These are phyloP conservation scores for Micromonas pusilla DNA, from an alignment of 139 green algal genomes.

Conservation along the genomic window DNA sequence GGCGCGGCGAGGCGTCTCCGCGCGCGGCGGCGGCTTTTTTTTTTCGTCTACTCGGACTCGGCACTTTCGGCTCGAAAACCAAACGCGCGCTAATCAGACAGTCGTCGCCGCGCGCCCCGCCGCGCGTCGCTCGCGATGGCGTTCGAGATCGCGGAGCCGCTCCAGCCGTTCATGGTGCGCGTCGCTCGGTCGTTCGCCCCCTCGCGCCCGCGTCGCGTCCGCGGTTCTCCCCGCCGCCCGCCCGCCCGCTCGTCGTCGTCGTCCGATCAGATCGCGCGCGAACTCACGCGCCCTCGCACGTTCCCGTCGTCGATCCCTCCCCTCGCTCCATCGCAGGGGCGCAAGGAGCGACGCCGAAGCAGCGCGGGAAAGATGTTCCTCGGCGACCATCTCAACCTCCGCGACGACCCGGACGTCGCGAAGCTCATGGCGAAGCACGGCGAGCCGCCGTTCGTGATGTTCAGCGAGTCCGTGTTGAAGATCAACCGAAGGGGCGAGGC, in stretches of 20 bases:
- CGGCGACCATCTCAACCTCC: neutral
- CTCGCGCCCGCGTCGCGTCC: neutral
- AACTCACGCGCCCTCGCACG: neutral
- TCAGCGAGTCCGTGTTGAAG: slow-evolving; percentile 4
- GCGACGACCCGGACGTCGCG: neutral
- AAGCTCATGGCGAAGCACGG: slow-evolving; percentile 5
- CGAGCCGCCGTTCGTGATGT: neutral
- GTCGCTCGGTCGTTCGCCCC: neutral
- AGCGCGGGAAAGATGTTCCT: neutral
- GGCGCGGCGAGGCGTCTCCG: too few species aligned
- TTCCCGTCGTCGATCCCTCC: neutral
- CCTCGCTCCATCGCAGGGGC: neutral
- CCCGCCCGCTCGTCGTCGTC: neutral
- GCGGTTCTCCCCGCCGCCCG: neutral
- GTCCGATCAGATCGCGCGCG: neutral
- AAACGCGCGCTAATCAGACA: too few species aligned
- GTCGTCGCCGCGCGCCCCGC: neutral
- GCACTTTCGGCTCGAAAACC: too few species aligned
- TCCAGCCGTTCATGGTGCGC: neutral
- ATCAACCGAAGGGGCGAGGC: neutral
- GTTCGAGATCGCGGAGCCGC: neutral
- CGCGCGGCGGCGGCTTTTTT: too few species aligned
- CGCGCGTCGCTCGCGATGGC: neutral
- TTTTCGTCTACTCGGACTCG: too few species aligned
- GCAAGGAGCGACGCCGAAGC: slow-evolving; percentile 4